Evolutionary conservation across 768 basidiomycete genomes (phyloP).

Genomic region (Cubamyces sp.): DNA sequence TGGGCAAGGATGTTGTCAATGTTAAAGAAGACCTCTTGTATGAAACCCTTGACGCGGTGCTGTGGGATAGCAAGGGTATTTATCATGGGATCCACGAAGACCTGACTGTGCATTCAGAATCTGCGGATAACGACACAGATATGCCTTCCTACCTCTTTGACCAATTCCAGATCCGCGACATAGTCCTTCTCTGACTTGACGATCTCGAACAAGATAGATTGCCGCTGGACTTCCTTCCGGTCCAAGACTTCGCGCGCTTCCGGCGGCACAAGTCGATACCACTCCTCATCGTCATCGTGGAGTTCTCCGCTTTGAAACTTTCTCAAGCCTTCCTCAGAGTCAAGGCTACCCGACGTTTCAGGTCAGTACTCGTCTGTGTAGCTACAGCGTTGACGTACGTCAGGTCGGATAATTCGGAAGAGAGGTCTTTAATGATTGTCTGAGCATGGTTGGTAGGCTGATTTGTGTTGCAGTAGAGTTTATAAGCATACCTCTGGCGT

Average conservation of each 20-base stretch:
- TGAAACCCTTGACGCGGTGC: conserved; percentile 66
- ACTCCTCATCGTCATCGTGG: conserved; percentile 73
- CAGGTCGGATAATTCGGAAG: conserved; percentile 31
- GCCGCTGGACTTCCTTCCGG: conserved; percentile 79
- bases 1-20: conserved; percentile 65
- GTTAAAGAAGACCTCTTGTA: conserved; percentile 86
- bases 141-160: conserved; percentile 60
- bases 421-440: conserved; percentile 25
- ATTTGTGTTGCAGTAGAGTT: not conserved
- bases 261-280: conserved; percentile 79
- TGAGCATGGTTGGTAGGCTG: conserved; percentile 19
- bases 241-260: conserved; percentile 72
- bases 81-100: conserved; percentile 72
- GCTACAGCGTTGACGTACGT: conserved; percentile 24
- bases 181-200: conserved; percentile 91
- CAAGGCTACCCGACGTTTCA: conserved; percentile 45
- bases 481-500: conserved; percentile 32
- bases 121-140: not conserved
- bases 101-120: conserved; percentile 42
- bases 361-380: not conserved
- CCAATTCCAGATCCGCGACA: conserved; percentile 73
- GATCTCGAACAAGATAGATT: conserved; percentile 87
- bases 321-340: conserved; percentile 63
- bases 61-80: conserved; percentile 63
- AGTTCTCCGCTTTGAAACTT: conserved; percentile 72